phyloP scores from a whole-genome alignment of 768 basidiomycete species.

The Dendrothele bispora region DNA sequence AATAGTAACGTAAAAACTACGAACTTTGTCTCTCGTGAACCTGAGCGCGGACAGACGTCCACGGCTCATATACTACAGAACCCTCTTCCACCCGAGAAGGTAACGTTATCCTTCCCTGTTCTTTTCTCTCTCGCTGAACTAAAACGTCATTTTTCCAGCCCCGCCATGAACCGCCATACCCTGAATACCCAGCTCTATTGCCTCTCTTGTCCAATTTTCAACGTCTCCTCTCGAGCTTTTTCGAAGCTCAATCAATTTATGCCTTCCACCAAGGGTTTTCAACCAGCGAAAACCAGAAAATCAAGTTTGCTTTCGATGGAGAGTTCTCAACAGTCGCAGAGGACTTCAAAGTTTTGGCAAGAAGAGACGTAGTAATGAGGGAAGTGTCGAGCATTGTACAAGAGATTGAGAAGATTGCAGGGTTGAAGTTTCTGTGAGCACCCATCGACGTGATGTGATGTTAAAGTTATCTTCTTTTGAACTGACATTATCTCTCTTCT shows the following conservation, averaged over 20 bases:
- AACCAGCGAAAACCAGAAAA: not conserved
- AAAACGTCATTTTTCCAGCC: not conserved
- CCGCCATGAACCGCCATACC: not conserved
- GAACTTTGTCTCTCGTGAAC: not conserved
- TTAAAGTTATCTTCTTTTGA: not conserved
- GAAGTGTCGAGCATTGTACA: not conserved
- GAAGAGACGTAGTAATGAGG: not conserved
- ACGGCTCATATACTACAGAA: too few species aligned
- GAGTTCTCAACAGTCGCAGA: conserved; percentile 3
- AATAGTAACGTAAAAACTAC: not conserved
- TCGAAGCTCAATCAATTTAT: conserved; percentile 1
- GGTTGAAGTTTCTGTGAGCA: not conserved
- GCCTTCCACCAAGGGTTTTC: conserved; percentile 1
- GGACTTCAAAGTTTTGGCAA: not conserved
- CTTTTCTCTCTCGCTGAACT: not conserved
- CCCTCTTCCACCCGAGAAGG: conserved; percentile 18
- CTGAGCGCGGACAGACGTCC: not conserved
- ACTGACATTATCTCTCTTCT: not conserved
- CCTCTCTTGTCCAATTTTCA: conserved; percentile 1
- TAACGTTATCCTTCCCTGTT: not conserved
- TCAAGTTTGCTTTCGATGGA: conserved; percentile 5
- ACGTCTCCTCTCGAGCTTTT: not conserved
- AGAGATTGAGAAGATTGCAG: conserved; percentile 1
- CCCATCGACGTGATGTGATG: too few species aligned
- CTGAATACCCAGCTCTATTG: conserved; percentile 2